phyloP scores from a whole-genome alignment of 345 rosid species.

The Eucalyptus viminalis region DNA sequence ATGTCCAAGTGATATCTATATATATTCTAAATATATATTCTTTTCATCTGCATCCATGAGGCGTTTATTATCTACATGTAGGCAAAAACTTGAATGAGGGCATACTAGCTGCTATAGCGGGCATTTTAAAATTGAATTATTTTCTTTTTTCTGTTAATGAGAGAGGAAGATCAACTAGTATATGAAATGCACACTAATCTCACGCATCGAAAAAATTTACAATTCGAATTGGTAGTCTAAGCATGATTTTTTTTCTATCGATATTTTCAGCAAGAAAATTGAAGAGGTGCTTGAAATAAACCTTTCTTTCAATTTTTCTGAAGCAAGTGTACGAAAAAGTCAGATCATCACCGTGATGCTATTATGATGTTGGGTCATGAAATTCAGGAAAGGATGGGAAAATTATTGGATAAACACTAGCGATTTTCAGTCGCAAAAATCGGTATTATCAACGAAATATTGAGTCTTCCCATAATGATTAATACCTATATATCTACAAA shows the following conservation, averaged over 20 bases:
- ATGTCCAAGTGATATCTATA: neutral
- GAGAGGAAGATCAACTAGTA: neutral
- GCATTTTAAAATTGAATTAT: neutral
- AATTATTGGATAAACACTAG: neutral
- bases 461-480: neutral
- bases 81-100: neutral
- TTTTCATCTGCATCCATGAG: neutral
- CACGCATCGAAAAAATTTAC: neutral
- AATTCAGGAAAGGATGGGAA: neutral
- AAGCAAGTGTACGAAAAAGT: neutral
- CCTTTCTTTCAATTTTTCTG: neutral
- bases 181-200: neutral
- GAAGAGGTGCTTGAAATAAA: neutral
- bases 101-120: neutral
- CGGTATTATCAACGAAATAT: neutral
- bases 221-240: neutral
- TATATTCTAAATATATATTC: too few relatives aligned
- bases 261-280: neutral
- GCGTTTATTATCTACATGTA: neutral
- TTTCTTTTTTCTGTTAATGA: neutral
- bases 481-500: neutral
- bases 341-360: neutral
- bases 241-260: neutral
- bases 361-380: neutral
- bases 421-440: neutral